phyloP scores from a whole-genome alignment of 78 protist genomes.

The Planoprotostelium fungivorum region DNA sequence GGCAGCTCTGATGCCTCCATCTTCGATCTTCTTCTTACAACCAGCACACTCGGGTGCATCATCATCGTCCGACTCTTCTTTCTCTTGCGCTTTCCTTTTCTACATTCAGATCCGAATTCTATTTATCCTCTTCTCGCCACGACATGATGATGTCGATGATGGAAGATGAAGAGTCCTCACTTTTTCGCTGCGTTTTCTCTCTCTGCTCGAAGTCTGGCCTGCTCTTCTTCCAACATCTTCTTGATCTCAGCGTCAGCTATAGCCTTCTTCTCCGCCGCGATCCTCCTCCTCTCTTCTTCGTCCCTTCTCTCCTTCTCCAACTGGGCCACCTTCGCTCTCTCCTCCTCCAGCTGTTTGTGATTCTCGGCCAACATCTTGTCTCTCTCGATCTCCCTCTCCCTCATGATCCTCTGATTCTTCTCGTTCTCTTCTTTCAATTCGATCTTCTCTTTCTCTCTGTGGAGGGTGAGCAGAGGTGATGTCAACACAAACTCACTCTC shows the following conservation, averaged over 20 bases:
- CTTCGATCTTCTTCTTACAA: background rate
- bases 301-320: background rate
- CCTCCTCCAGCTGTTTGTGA: background rate
- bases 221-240: background rate
- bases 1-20: background rate
- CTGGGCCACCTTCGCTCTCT: background rate
- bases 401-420: background rate
- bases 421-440: background rate
- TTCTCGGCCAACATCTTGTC: background rate
- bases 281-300: background rate
- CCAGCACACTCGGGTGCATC: background rate
- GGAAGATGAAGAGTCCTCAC: background rate
- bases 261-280: background rate
- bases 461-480: background rate
- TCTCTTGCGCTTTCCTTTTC: no score
- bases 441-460: background rate
- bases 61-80: background rate
- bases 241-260: background rate
- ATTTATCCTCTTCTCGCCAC: background rate
- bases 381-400: background rate
- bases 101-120: no score
- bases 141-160: background rate
- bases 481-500: background rate
- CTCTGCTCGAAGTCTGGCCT: background rate
- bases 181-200: background rate